Base-by-base conservation (phyloP, 2,329 filamentous ascomycete species). In the Geosmithia flava region DNA sequence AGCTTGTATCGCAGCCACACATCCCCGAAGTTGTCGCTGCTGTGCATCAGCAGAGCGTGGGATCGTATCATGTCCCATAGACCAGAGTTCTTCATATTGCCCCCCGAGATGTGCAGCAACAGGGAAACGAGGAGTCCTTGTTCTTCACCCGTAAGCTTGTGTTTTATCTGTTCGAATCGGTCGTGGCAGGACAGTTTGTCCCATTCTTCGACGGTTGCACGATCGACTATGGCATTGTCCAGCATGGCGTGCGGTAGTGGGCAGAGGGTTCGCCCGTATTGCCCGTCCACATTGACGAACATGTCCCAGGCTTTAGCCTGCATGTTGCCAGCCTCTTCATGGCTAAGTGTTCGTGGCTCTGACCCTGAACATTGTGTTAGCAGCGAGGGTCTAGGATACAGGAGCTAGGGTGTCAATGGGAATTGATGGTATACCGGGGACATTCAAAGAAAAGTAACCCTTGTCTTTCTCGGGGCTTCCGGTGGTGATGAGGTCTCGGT, bases 271-370 rank as follows among this genome's bases (percentile, higher is more conserved):
- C 56, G 52, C 2, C 59, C 54, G 13, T 54, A 45, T 13, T 55
- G 48, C 3, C 59, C 59, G 45, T 61, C 60, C 13, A 58, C 50
- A 39, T 62, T 58, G 42, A 55, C 52, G 42, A 58, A 60, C 29
- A 56, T 48, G 39, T 55, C 50, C 54, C 54, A 55, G 3, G 55
- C 58, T 19, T 51, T 53, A 13, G 51, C 49, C 2, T 50, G 41
- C 49, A 60, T 59, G 8, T 49, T 27, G 2, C 55, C 56, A 17
- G 56, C 58, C 37, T 60, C 58, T n/a, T 59, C 55, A 30, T 58
- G 58, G 11, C 49, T 49, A 1, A 58, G 41, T 42, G 53, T 58
- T 17, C 53, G 50, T 6, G 53, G 51, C 2, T 50, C 49, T 1
- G 55, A 45, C 13, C 45, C 56, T n/a, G n/a, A n/a, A n/a, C n/a